Percentiles rank a stretch among this genome's conserved stretches.
phyloP scores from a whole-genome alignment of 2,329 filamentous ascomycete species.

The Alternaria arborescens region DNA sequence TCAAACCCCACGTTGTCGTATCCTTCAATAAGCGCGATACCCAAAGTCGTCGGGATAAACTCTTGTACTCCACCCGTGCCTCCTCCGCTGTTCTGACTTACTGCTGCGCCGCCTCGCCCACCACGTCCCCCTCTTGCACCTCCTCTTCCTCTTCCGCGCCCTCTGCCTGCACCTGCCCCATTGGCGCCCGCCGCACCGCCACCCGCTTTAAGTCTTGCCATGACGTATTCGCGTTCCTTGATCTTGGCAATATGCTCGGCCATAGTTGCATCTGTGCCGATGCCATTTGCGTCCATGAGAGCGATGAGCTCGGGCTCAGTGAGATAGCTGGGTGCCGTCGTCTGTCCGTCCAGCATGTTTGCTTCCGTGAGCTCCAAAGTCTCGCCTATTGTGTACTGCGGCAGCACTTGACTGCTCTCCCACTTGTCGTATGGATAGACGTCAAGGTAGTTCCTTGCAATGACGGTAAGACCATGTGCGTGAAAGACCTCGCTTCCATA shows the following conservation, averaged over 20 bases:
- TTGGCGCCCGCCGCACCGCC: conserved; percentile 40
- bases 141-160: conserved; percentile 55
- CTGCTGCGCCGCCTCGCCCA: conserved; percentile 56
- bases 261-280: conserved; percentile 98
- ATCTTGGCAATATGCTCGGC: conserved; percentile 98
- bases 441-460: conserved; percentile 91
- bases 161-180: conserved; percentile 52
- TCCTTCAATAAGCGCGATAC: conserved; percentile 89
- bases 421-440: conserved; percentile 97
- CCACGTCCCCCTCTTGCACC: conserved; percentile 48
- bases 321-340: conserved; percentile 81
- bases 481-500: conserved; percentile 87
- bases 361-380: conserved; percentile 87
- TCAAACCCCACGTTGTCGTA: conserved; percentile 96
- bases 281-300: conserved; percentile 98
- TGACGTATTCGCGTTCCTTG: conserved; percentile 86
- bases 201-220: conserved; percentile 63
- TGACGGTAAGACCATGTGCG: conserved; percentile 82
- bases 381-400: conserved; percentile 80
- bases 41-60: conserved; percentile 91
- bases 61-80: conserved; percentile 70
- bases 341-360: conserved; percentile 90
- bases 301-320: conserved; percentile 96
- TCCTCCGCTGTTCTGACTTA: conserved; percentile 51
- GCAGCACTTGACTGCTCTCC: conserved; percentile 85